Base-by-base conservation (phyloP, 1,139 yeast genomes). In the Debaryomyces robertsiae region DNA sequence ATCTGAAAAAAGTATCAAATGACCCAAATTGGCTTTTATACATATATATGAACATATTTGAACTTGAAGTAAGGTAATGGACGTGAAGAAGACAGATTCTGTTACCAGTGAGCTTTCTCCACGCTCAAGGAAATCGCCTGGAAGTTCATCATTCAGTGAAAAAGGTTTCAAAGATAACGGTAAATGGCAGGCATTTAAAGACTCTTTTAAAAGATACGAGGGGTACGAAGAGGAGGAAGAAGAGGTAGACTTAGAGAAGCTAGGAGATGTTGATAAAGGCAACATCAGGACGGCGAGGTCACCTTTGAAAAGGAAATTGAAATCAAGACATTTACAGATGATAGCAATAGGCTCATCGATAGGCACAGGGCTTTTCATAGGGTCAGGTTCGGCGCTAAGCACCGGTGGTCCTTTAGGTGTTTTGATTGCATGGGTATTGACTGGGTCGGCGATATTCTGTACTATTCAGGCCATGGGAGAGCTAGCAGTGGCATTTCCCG, bases 351-450 rank as follows among this genome's bases (percentile, higher is more conserved):
- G 82, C 39, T 79, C 81, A 41, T 71, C 79, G 43, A 75, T 78
- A 34, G 83, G 83, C 53, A 63, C 84, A 3, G 84, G 84, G 36
- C 63, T 79, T 47, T 79, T 79, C 56, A 81, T 85, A 30, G 93
- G 91, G 46, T 73, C 84, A 19, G 91, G 89, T 44, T 65, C 69
- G 25, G 76, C 87, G 2, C 66, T 84, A 48, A 58, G 63, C 38
- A 66, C 71, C 28, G 90, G 89, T 44, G 87, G 87, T 56, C 83
- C 94, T 2, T 65, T 57, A 9, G 80, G 89, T 16, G 79, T 85
- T 30, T 82, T 78, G 36, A 60, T 63, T 32, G 66, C 65, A 6
- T 63, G 65, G 63, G 54, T 58, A 1, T 45, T 62, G 25, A 62
- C 64, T 2, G 67, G 67, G 0, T 45, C 57, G 27, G 59, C 62